Conservation (phyloP, 768 basidiomycete genomes). For the Lentinula aciculospora region DNA sequence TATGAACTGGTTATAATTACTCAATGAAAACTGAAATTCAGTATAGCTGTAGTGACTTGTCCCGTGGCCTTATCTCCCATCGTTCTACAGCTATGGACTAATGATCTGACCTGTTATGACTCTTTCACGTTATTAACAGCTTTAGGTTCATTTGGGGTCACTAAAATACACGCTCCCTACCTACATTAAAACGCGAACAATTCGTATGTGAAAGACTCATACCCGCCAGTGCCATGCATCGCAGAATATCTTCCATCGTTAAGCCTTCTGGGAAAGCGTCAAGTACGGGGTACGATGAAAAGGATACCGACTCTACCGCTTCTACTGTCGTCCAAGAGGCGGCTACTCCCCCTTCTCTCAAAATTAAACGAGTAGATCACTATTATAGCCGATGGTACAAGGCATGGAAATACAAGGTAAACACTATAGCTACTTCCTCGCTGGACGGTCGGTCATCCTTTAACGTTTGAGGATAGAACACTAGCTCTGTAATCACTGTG, state of each 20-base stretch:
- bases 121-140: too few species aligned
- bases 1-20: too few species aligned
- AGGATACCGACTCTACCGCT: constrained; percentile 30
- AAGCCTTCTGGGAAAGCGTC: constrained; percentile 15
- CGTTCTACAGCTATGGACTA: too few species aligned
- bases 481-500: constrained; percentile 44
- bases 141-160: too few species aligned
- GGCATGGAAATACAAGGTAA: constrained; percentile 50
- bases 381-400: constrained; percentile 55
- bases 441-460: background rate
- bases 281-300: constrained; percentile 11
- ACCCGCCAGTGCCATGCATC: constrained; percentile 10
- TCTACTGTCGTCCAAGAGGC: constrained; percentile 29
- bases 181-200: too few species aligned
- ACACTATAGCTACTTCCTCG: background rate
- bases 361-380: constrained; percentile 56
- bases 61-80: too few species aligned
- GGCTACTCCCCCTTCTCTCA: constrained; percentile 39
- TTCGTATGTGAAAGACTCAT: too few species aligned
- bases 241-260: constrained; percentile 19
- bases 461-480: constrained; percentile 31
- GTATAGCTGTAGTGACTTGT: too few species aligned
- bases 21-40: too few species aligned
- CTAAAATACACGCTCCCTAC: too few species aligned
- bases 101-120: too few species aligned